phyloP scores from a whole-genome alignment of 768 basidiomycete genomes.

The Rhizopogon sp. region DNA sequence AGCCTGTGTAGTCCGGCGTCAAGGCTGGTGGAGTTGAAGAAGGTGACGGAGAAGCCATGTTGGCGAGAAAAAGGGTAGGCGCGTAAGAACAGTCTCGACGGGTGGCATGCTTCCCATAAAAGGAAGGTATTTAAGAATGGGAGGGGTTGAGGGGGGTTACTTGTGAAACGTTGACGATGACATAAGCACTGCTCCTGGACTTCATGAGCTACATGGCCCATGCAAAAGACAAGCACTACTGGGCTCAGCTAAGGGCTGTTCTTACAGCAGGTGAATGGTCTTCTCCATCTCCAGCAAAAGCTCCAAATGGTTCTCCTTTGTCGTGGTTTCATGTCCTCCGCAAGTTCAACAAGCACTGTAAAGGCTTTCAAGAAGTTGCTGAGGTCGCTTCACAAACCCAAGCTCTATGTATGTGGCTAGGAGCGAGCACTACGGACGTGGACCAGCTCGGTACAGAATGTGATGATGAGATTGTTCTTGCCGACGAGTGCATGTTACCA shows the following conservation, averaged over 20 bases:
- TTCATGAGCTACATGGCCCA: constrained; percentile 29
- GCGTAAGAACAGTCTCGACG: neutral
- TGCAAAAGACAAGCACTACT: constrained; percentile 72
- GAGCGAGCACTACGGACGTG: constrained; percentile 43
- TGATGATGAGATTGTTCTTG: constrained; percentile 29
- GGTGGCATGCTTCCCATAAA: neutral
- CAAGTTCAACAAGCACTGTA: constrained; percentile 85
- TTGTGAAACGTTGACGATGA: neutral
- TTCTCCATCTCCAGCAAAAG: constrained; percentile 52
- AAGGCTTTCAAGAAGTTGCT: constrained; percentile 52
- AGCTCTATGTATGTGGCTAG: constrained; percentile 52
- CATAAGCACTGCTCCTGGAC: neutral
- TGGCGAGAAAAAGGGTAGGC: constrained; percentile 1
- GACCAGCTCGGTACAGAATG: constrained; percentile 50
- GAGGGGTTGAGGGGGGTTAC: constrained; percentile 2
- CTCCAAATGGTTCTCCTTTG: constrained; percentile 45
- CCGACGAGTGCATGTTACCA: constrained; percentile 51
- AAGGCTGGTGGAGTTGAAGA: constrained; percentile 49
- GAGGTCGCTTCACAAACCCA: constrained; percentile 68
- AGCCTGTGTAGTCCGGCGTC: constrained; percentile 59
- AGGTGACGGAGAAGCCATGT: constrained; percentile 26
- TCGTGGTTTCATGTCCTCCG: constrained; percentile 77
- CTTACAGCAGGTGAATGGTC: constrained; percentile 77
- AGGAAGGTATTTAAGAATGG: no score
- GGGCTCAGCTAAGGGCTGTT: constrained; percentile 64